A percentile compares a stretch with the other conserved stretches of the same genome.
phyloP scores from a whole-genome alignment of 1,284 basidiomycete genomes.

The Trichosporon coremiiforme region DNA sequence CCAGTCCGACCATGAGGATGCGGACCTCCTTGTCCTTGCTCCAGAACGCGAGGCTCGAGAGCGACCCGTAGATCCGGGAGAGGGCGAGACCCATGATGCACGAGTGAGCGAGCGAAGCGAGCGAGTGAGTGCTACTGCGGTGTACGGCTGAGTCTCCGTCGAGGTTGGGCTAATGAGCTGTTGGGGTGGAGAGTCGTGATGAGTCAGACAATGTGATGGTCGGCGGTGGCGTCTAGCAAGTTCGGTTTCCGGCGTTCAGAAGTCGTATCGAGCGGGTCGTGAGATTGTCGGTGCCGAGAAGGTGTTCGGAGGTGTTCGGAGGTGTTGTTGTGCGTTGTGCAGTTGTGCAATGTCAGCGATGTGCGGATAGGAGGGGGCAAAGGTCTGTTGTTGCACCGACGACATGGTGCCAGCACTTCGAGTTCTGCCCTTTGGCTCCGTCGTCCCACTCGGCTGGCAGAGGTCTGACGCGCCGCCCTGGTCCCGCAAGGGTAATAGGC shows the following conservation, averaged over 20 bases:
- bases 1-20: conserved; percentile 89
- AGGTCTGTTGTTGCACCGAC: no score
- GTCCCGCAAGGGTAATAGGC: conserved; percentile 7
- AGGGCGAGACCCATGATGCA: conserved; percentile 74
- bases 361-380: neutral
- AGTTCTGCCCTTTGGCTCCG: conserved; percentile 14
- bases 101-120: neutral
- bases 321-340: neutral
- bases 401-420: neutral
- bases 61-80: conserved; percentile 74
- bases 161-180: neutral
- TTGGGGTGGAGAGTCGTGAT: neutral
- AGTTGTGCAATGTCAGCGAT: neutral
- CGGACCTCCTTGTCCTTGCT: conserved; percentile 90
- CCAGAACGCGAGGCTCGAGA: conserved; percentile 80
- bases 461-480: no score
- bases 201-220: neutral
- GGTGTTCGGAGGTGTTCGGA: neutral
- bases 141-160: neutral
- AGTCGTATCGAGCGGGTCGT: neutral
- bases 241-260: neutral
- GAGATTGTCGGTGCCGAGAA: neutral
- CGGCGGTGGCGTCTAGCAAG: neutral
- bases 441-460: conserved; percentile 7
- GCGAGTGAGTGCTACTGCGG: neutral